A percentile compares a stretch with the other conserved stretches of the same genome.
phyloP scores from a whole-genome alignment of 192 early-diverging fungal genomes.

The Linnemannia schmuckeri region DNA sequence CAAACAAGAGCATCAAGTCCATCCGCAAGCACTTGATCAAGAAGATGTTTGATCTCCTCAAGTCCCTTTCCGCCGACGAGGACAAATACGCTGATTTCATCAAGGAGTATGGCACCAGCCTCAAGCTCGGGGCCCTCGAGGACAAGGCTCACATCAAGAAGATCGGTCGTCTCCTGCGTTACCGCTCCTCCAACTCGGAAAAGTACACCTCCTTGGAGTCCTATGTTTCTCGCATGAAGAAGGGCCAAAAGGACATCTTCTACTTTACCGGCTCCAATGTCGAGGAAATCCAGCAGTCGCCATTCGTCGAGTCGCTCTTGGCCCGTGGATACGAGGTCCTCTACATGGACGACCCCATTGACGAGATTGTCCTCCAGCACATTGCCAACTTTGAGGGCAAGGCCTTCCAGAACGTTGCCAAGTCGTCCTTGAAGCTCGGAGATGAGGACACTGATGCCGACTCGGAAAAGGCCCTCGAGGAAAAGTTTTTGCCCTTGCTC shows the following conservation, averaged over 20 bases:
- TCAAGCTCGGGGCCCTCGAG: slow-evolving; percentile 95
- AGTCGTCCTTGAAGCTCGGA: slow-evolving; percentile 76
- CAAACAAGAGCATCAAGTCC: slow-evolving; percentile 80
- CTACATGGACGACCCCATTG: slow-evolving; percentile 81
- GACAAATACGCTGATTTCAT: slow-evolving; percentile 81
- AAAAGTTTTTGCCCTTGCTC: slow-evolving; percentile 64
- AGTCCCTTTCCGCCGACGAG: slow-evolving; percentile 73
- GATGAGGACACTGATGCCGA: slow-evolving; percentile 66
- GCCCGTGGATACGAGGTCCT: slow-evolving; percentile 93
- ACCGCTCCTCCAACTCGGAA: slow-evolving; percentile 71
- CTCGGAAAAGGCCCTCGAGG: slow-evolving; percentile 63
- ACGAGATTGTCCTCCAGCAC: slow-evolving; percentile 83
- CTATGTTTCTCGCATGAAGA: slow-evolving; percentile 92
- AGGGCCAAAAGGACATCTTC: slow-evolving; percentile 91
- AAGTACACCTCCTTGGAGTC: slow-evolving; percentile 73
- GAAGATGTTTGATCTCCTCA: slow-evolving; percentile 91
- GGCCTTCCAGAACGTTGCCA: slow-evolving; percentile 79
- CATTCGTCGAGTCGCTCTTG: slow-evolving; percentile 92
- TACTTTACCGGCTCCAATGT: slow-evolving; percentile 82
- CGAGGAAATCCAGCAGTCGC: slow-evolving; percentile 80
- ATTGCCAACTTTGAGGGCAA: slow-evolving; percentile 83
- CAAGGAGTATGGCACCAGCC: slow-evolving; percentile 76
- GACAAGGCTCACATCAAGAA: slow-evolving; percentile 77
- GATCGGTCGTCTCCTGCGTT: slow-evolving; percentile 88
- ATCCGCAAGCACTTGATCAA: slow-evolving; percentile 92